These are phyloP conservation scores for Mrakia blollopis DNA, from an alignment of 768 basidiomycete species.

Conservation along the genomic window DNA sequence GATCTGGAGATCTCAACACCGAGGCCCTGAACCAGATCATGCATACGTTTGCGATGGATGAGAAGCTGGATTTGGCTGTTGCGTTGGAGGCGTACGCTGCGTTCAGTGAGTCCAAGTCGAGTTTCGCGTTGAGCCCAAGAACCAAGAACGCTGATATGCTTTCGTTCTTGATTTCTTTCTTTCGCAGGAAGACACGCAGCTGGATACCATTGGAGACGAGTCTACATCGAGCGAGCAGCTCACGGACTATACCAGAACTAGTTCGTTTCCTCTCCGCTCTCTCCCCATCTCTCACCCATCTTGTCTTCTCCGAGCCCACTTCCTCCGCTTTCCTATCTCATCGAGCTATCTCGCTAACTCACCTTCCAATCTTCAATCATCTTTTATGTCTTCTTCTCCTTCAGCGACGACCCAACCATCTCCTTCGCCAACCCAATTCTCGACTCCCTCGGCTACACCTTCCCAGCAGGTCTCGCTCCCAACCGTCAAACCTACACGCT, in stretches of 20 bases:
- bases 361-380: too few species aligned
- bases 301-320: not conserved
- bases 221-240: constrained; percentile 26
- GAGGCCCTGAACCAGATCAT: constrained; percentile 24
- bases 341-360: not conserved
- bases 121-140: not conserved
- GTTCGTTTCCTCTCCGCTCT: not conserved
- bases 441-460: constrained; percentile 48
- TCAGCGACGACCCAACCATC: constrained; percentile 27
- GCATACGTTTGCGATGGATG: constrained; percentile 25
- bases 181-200: constrained; percentile 26
- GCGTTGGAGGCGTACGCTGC: constrained; percentile 30
- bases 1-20: not conserved
- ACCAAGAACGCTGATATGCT: not conserved
- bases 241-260: constrained; percentile 29
- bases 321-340: not conserved
- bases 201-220: constrained; percentile 25
- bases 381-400: not conserved
- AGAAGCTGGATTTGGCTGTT: constrained; percentile 21
- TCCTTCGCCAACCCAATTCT: constrained; percentile 31
- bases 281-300: not conserved
- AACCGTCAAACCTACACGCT: constrained; percentile 63
- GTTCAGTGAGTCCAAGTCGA: not conserved
- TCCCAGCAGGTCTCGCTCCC: constrained; percentile 51
- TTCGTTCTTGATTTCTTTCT: not conserved